Evolutionary conservation across 306 rosid genomes (phyloP).

Genomic region (Citrullus colocynthis): DNA sequence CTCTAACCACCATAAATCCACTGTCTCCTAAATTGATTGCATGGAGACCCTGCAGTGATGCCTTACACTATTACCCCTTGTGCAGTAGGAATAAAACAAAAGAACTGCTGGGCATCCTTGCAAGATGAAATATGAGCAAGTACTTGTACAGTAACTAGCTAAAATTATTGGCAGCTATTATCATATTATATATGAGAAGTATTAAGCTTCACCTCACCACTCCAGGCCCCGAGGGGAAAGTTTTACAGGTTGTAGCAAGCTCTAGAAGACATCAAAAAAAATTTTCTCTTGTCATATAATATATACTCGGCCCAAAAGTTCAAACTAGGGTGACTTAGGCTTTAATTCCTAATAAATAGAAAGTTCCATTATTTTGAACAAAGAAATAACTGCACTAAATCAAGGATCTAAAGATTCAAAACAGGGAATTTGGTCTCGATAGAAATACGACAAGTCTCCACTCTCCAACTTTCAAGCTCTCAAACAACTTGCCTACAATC

Average conservation of each 20-base stretch:
- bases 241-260: background rate
- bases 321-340: background rate
- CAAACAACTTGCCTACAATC: slow-evolving; percentile 6
- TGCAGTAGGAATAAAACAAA: background rate
- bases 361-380: background rate
- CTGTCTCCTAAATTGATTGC: slow-evolving; percentile 97
- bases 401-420: background rate
- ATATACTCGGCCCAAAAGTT: background rate
- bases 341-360: background rate
- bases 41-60: slow-evolving; percentile 56
- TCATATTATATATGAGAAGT: background rate
- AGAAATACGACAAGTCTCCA: background rate
- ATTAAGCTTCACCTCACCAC: background rate
- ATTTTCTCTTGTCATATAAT: background rate
- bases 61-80: slow-evolving; percentile 1
- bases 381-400: background rate
- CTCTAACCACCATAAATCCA: slow-evolving; percentile 91
- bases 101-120: background rate
- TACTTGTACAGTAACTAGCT: background rate
- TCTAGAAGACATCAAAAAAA: background rate
- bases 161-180: background rate
- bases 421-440: background rate
- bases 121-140: background rate
- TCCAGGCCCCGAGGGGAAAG: background rate
- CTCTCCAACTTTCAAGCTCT: background rate